Conservation (phyloP, 768 basidiomycete genomes). For the Lactarius evosmus region DNA sequence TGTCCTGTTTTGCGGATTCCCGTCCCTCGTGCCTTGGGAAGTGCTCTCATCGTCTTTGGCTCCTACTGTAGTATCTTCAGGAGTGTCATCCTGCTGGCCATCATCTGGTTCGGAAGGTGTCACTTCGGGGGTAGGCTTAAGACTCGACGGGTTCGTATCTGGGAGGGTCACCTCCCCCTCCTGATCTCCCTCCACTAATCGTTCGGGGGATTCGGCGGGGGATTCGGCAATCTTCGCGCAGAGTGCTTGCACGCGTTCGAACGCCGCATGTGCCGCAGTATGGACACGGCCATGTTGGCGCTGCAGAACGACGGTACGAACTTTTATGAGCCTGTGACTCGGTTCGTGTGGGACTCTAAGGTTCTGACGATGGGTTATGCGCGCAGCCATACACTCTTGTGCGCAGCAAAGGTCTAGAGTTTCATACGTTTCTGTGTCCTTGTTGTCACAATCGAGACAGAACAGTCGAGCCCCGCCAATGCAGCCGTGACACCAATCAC, state of each 20-base stretch:
- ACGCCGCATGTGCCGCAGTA: not conserved
- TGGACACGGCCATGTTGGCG: constrained; percentile 10
- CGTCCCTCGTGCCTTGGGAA: not conserved
- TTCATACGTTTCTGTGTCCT: constrained; percentile 1
- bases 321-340: constrained; percentile 2
- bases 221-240: not conserved
- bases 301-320: not conserved
- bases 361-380: constrained; percentile 23
- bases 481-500: constrained; percentile 32
- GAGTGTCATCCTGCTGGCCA: not conserved
- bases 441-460: constrained; percentile 34
- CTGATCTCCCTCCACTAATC: not conserved
- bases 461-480: constrained; percentile 34
- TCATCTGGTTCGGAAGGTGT: not conserved
- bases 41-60: not conserved
- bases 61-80: not conserved
- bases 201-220: too few species aligned
- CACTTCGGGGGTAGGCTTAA: not conserved
- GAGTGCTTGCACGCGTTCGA: not conserved
- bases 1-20: not conserved
- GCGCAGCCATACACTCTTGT: constrained; percentile 29
- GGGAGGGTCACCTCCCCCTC: not conserved
- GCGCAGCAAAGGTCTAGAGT: constrained; percentile 36
- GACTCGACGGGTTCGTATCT: not conserved
- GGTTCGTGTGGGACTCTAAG: constrained; percentile 12